Percentiles rank a stretch among this genome's conserved stretches.
Evolutionary conservation across 306 rosid species (phyloP).

Genomic region (Gynostemma pentaphyllum): DNA sequence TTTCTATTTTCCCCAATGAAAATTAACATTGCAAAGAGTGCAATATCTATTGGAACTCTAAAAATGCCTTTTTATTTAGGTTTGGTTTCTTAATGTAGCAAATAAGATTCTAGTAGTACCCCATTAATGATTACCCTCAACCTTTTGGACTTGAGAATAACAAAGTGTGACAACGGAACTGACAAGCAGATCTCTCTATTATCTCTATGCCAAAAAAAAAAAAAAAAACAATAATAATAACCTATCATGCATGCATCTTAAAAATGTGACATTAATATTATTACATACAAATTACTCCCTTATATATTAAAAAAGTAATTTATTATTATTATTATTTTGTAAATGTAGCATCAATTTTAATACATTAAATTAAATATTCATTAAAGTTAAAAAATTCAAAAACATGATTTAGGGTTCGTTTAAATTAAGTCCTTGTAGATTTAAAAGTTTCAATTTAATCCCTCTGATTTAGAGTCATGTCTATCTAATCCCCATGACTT

Average conservation of each 20-base stretch:
- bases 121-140: constrained; percentile 18
- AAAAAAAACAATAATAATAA: neutral
- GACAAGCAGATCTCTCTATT: constrained; percentile 9
- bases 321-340: too few species aligned
- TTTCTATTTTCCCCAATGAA: neutral
- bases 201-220: neutral
- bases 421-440: too few species aligned
- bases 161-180: neutral
- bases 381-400: neutral
- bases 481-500: too few species aligned
- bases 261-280: neutral
- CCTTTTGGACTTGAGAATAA: neutral
- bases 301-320: too few species aligned
- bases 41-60: constrained; percentile 20
- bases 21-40: neutral
- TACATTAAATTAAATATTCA: neutral
- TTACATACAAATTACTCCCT: too few species aligned
- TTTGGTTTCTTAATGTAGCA: neutral
- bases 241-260: neutral
- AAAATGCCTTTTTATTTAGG: constrained; percentile 1
- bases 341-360: too few species aligned
- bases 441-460: too few species aligned
- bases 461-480: too few species aligned
- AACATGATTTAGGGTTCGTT: too few species aligned
- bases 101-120: constrained; percentile 24